Base-by-base conservation (phyloP, 2,329 filamentous ascomycete species). In the Apiospora saccharicola region DNA sequence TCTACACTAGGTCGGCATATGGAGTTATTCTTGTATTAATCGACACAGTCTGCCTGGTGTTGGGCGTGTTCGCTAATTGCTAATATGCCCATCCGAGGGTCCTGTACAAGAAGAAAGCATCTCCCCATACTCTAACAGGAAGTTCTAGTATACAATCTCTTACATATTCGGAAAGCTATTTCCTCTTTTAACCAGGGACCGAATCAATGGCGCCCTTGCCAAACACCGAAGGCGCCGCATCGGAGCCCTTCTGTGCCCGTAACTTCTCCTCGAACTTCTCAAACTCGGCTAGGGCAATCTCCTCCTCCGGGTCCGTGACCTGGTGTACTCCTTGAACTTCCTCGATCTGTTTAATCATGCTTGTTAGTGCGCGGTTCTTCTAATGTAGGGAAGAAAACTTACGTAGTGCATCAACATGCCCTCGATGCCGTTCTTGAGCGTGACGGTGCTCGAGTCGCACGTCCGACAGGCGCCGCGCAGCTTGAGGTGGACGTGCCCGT, bases 381-480 rank as follows among this genome's bases (percentile, higher is more conserved):
- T 30, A 30, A 30, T 70, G 37, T n/a, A 14, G 46, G 14, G 4
- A 30, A 64, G 70, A 53, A 70, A 44, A 10, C 24, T 89, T 83
- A 95, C 93, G 82, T 96, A 96, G 82, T 96, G 94, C 94, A 98
- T 98, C 81, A 98, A 83, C 96, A 99, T 98, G 76, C 94, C 94
- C 87, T 99, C 96, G 77, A 99, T 99, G 8, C 96, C 96, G 81
- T 97, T 98, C 87, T 97, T 98, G 76, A 99, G 84, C 43, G 96
- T 99, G 47, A 98, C 95, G 0, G 96, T 98, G 81, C 95, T 98
- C 67, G 94, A 97, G 82, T 98, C 96, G 82, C 96, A 99, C 26
- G 96, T 98, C 76, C 96, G 89, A 83, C 96, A 99, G 26, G 96
- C 96, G 22, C 96, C 96, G 68, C 96, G 89, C 78, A 99, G 84